Base-by-base conservation (phyloP, 306 rosid genomes). In the Mucuna pruriens region DNA sequence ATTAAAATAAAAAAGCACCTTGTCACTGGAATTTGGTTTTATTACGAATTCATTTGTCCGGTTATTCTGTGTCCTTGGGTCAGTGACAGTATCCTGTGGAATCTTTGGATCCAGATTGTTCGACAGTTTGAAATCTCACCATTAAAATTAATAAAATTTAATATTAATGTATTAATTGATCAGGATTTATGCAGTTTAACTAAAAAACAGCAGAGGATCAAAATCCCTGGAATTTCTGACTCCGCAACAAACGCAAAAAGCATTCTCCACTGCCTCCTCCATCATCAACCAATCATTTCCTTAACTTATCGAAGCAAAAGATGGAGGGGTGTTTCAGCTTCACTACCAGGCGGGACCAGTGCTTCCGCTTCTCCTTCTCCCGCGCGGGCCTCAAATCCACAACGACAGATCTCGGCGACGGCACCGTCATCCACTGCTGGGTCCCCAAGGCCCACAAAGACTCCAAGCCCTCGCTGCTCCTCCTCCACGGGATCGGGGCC, bases 351-450 rank as follows among this genome's bases (percentile, higher is more conserved):
- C 76, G 87, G 11, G 90, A 95, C 42, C 36, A 87, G 31, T 85
- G 84, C 85, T 81, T 71, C 61, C 94, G 95, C 16, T 80, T 31
- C 82, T 82, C 89, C 54, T 95, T 95, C 89, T 86, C 88, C 45
- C 49, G 45, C 48, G 78, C 88, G 4, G 97, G 99, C 48, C 89
- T 95, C 8, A 88, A 85, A 74, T 91, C 99, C 11, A 60, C 90
- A 42, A 91, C 97, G 23, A 88, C 97, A 12, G 97, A 90, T 77
- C 91, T 95, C 66, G 94, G 97, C 40, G 87, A 88, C 25, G 92
- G 93, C 42, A 93, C 99, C 2, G 42, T 87, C 80, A 91, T 95
- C 86, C 99, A 95, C 82, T 90, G 95, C 73, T 95, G 99, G 99
- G 85, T 75, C 82, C 97, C 99, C 44, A 82, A 71, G 49, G 31